Evolutionary conservation across 371 early-diverging fungal species (phyloP).

Genomic region (Fennellomyces sp.): DNA sequence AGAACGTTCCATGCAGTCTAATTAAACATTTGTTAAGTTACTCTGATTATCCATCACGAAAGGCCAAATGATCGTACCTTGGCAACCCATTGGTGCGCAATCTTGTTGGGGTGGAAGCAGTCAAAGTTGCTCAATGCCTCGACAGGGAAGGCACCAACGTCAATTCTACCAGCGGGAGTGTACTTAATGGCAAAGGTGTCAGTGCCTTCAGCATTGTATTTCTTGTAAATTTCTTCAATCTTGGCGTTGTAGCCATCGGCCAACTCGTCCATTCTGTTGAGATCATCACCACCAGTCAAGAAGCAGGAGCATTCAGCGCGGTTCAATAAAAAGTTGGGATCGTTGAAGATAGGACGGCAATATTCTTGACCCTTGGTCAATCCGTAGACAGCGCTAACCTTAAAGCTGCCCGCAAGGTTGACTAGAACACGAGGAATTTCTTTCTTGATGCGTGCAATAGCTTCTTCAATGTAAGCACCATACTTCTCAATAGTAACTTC

Average conservation of each 20-base stretch:
- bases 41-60: too few species aligned
- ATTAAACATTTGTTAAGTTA: too few species aligned
- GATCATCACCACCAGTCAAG: neutral
- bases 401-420: conserved; percentile 19
- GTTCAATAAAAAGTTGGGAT: conserved; percentile 3
- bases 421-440: conserved; percentile 14
- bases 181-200: conserved; percentile 10
- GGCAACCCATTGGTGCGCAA: conserved; percentile 20
- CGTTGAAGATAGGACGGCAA: conserved; percentile 8
- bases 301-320: conserved; percentile 18
- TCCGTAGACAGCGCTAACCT: conserved; percentile 13
- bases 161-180: neutral
- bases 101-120: conserved; percentile 18
- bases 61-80: conserved; percentile 7
- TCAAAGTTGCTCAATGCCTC: conserved; percentile 16
- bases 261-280: conserved; percentile 9
- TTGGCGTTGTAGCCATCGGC: conserved; percentile 9
- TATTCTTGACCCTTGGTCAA: conserved; percentile 15
- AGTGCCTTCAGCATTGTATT: conserved; percentile 4
- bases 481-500: conserved; percentile 20
- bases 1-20: too few species aligned
- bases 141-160: conserved; percentile 8
- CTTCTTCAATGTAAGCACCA: conserved; percentile 12
- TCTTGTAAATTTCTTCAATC: conserved; percentile 2
- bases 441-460: conserved; percentile 14